A percentile compares a stretch with the other conserved stretches of the same genome.
Conservation (phyloP, 768 basidiomycete genomes). For the Phlegmacium glaucopus region DNA sequence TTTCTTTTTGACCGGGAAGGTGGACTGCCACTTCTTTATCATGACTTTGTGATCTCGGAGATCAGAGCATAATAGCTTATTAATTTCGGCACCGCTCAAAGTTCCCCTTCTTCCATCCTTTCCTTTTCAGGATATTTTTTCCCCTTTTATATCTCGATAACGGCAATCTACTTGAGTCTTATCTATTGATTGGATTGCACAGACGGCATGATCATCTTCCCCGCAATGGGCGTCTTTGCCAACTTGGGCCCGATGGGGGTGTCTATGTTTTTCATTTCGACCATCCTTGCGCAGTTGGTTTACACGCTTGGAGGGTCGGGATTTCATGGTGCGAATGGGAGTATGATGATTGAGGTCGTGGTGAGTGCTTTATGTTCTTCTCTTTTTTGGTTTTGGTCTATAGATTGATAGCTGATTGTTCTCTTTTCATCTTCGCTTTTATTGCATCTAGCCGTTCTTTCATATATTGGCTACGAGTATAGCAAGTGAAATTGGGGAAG, state of each 20-base stretch:
- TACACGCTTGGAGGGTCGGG: slow-evolving; percentile 86
- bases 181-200: too few relatives aligned
- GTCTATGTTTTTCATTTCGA: slow-evolving; percentile 92
- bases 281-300: slow-evolving; percentile 77
- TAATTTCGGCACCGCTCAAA: background rate
- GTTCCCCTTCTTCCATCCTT: background rate
- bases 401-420: too few relatives aligned
- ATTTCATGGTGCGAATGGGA: slow-evolving; percentile 88
- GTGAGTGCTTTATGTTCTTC: slow-evolving; percentile 40
- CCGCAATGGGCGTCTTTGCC: slow-evolving; percentile 74
- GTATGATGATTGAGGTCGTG: slow-evolving; percentile 99
- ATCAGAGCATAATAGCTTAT: too few relatives aligned
- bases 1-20: background rate
- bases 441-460: slow-evolving; percentile 84
- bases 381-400: background rate
- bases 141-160: background rate
- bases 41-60: background rate
- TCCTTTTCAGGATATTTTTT: background rate
- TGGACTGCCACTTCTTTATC: too few relatives aligned
- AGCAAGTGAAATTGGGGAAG: slow-evolving; percentile 65
- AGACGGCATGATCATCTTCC: slow-evolving; percentile 98
- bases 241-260: slow-evolving; percentile 87
- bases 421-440: too few relatives aligned
- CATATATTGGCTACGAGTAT: slow-evolving; percentile 86
- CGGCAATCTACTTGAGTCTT: background rate